Conservation (phyloP, 768 basidiomycete species). For the Mycena polygramma region DNA sequence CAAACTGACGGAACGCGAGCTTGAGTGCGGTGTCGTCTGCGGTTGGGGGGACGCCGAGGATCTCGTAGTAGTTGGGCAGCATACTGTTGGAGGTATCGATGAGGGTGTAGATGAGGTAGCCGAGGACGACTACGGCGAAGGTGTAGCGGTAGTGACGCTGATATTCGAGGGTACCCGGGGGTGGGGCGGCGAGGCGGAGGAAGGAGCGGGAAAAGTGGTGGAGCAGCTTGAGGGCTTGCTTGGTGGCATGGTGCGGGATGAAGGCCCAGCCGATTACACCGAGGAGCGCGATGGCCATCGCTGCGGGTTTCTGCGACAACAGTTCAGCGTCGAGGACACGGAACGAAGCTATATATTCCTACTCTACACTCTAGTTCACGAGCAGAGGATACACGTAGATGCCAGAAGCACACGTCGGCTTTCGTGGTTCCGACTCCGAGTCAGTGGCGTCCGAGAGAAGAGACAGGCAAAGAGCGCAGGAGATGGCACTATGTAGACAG, state of each 20-base stretch:
- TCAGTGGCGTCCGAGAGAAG: neutral
- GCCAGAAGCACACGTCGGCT: constrained; percentile 9
- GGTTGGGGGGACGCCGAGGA: constrained; percentile 72
- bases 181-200: constrained; percentile 52
- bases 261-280: constrained; percentile 75
- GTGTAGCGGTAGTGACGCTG: constrained; percentile 72
- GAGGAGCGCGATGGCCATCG: constrained; percentile 42
- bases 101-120: constrained; percentile 77
- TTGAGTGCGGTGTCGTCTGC: constrained; percentile 79
- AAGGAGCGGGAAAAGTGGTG: constrained; percentile 53
- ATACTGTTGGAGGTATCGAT: constrained; percentile 67
- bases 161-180: constrained; percentile 58
- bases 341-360: neutral
- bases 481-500: neutral
- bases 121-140: constrained; percentile 73
- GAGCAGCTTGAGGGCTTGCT: constrained; percentile 61
- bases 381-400: neutral
- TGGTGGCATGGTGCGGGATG: constrained; percentile 73
- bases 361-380: constrained; percentile 6
- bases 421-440: neutral
- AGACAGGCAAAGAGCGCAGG: neutral
- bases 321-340: neutral
- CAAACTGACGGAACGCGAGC: constrained; percentile 80
- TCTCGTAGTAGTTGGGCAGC: constrained; percentile 83
- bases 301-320: neutral